A percentile compares a stretch with the other conserved stretches of the same genome.
These are phyloP conservation scores for Crassisporium funariophilum DNA, from an alignment of 768 basidiomycete genomes.

Conservation along the genomic window DNA sequence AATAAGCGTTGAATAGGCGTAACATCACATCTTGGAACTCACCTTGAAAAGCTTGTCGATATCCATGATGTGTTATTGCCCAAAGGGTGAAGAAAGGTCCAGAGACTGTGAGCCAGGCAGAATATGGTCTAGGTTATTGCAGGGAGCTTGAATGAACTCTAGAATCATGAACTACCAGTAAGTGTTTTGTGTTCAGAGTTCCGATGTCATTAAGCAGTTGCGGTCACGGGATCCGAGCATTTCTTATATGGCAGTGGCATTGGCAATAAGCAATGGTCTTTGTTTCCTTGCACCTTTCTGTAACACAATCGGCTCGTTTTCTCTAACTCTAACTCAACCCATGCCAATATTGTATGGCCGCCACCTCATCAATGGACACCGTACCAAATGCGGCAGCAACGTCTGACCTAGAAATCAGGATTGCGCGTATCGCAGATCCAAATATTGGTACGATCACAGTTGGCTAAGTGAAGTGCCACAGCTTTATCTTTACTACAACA, in stretches of 20 bases:
- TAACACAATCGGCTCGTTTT: no score
- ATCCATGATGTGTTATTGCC: constrained; percentile 36
- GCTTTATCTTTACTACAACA: constrained; percentile 29
- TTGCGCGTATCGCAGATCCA: constrained; percentile 75
- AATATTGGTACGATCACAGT: constrained; percentile 55
- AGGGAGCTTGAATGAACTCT: no score
- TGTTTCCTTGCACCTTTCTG: no score
- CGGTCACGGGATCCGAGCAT: no score
- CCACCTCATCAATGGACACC: constrained; percentile 36
- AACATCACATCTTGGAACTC: constrained; percentile 1
- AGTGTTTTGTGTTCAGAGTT: no score
- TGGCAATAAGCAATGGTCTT: no score
- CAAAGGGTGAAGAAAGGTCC: background rate
- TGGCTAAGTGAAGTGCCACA: background rate
- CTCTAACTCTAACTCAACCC: constrained; percentile 6
- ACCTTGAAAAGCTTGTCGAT: constrained; percentile 58
- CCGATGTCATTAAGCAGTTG: no score
- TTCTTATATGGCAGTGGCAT: no score
- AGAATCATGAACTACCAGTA: no score
- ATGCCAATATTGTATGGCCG: constrained; percentile 29
- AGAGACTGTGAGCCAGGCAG: no score
- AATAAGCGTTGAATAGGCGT: background rate
- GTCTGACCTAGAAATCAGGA: constrained; percentile 69
- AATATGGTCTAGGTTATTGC: no score
- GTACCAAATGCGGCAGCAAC: constrained; percentile 36